A percentile compares a stretch with the other conserved stretches of the same genome.
These are phyloP conservation scores for Desmodesmus armatus DNA, from an alignment of 139 green algal genomes.

Conservation along the genomic window DNA sequence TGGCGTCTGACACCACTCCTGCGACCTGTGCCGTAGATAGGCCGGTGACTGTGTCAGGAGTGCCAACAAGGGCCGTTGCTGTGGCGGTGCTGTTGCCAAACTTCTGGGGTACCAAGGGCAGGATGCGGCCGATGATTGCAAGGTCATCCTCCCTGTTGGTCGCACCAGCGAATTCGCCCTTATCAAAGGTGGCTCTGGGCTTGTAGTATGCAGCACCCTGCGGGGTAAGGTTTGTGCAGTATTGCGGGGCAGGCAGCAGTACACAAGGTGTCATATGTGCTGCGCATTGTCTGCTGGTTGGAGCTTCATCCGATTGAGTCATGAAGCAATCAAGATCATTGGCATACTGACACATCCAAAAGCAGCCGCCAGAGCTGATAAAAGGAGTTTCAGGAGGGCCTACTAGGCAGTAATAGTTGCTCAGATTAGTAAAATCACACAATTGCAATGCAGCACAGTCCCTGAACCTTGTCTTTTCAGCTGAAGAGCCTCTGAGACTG, in stretches of 20 bases:
- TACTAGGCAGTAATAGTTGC: not conserved
- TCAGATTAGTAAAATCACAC: not conserved
- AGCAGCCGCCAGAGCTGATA: not conserved
- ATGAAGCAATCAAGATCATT: not conserved
- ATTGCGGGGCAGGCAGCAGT: not conserved
- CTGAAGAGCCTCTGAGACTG: no score
- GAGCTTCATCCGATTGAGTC: not conserved
- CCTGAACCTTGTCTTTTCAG: no score
- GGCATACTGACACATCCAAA: not conserved
- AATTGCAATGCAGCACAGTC: not conserved
- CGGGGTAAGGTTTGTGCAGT: not conserved
- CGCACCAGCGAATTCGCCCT: not conserved
- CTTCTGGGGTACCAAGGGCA: not conserved
- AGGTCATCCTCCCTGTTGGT: not conserved
- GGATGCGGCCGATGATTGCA: not conserved
- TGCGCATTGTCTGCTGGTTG: no score
- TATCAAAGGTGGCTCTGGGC: not conserved
- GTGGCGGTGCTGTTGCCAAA: not conserved
- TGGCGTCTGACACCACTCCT: not conserved
- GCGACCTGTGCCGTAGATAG: not conserved
- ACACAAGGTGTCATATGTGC: no score
- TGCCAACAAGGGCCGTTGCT: not conserved
- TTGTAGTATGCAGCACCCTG: conserved; percentile 21
- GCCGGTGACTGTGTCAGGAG: not conserved
- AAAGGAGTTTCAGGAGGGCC: not conserved